These are phyloP conservation scores for Oenanthe javanica DNA, from an alignment of 140 eudicot genomes.

Conservation along the genomic window DNA sequence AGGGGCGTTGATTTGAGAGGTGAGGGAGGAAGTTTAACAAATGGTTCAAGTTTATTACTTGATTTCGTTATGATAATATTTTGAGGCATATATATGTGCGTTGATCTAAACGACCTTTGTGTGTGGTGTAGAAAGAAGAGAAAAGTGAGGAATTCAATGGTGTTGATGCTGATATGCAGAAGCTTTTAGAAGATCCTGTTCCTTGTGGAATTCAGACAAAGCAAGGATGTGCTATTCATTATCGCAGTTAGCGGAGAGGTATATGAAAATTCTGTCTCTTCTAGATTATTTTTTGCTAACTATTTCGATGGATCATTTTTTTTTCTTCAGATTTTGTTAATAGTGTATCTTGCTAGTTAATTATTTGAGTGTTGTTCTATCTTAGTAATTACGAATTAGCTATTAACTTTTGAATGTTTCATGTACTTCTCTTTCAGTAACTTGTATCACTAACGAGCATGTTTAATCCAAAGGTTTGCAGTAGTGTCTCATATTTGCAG, in stretches of 20 bases:
- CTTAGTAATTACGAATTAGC: no score
- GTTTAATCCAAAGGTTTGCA: no score
- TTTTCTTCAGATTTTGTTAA: no score
- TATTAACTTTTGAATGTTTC: no score
- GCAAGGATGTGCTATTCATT: slow-evolving; percentile 99
- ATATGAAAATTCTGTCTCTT: no score
- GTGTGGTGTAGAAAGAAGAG: slow-evolving; percentile 51
- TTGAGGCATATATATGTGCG: background rate
- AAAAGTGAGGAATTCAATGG: slow-evolving; percentile 49
- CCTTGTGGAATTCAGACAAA: slow-evolving; percentile 83
- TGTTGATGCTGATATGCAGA: slow-evolving; percentile 72
- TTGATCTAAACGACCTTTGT: background rate
- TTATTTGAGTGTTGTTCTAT: no score
- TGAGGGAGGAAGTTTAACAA: no score
- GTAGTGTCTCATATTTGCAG: no score
- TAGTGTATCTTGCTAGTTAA: no score
- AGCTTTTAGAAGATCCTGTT: slow-evolving; percentile 69
- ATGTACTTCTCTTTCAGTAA: background rate
- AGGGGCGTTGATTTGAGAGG: background rate
- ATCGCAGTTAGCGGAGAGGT: slow-evolving; percentile 95
- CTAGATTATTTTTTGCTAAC: no score
- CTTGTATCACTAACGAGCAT: background rate
- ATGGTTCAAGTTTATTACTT: background rate
- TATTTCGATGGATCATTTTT: no score
- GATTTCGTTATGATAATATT: background rate